Evolutionary conservation across 2,329 filamentous ascomycete genomes (phyloP).

Genomic region (Fusarium sp.): DNA sequence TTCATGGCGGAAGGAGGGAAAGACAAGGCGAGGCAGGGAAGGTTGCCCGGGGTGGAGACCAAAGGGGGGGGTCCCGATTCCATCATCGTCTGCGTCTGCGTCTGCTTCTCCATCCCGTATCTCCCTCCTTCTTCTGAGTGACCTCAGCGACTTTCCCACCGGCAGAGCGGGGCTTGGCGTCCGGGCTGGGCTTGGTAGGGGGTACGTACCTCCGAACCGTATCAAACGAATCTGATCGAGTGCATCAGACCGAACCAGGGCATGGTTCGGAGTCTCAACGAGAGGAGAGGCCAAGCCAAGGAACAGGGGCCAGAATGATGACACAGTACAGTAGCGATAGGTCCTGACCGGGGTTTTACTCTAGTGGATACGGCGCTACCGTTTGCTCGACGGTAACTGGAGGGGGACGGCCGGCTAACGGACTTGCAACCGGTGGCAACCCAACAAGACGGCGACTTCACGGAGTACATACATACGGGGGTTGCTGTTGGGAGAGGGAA

Average conservation of each 20-base stretch:
- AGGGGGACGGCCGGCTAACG: constrained; percentile 17
- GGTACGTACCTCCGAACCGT: constrained; percentile 6
- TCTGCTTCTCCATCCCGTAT: background rate
- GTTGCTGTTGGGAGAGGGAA: background rate
- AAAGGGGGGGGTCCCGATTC: constrained; percentile 11
- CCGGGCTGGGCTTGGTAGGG: background rate
- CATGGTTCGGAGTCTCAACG: background rate
- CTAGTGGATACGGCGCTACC: constrained; percentile 12
- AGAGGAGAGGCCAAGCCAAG: background rate
- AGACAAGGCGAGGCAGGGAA: constrained; percentile 13
- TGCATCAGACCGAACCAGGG: background rate
- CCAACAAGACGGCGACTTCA: background rate
- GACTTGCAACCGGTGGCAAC: constrained; percentile 11
- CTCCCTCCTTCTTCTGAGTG: constrained; percentile 12
- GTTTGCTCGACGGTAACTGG: constrained; percentile 27
- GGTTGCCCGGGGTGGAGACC: constrained; percentile 10
- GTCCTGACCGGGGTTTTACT: background rate
- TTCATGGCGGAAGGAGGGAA: background rate
- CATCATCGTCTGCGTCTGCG: constrained; percentile 26
- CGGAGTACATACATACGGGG: background rate
- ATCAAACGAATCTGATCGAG: constrained; percentile 1
- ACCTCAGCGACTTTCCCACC: constrained; percentile 20
- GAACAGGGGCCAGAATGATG: constrained; percentile 11
- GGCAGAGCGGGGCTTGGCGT: constrained; percentile 19
- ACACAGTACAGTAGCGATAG: constrained; percentile 10